phyloP scores from a whole-genome alignment of 768 basidiomycete species.

The Lepiota brunneoincarnata region DNA sequence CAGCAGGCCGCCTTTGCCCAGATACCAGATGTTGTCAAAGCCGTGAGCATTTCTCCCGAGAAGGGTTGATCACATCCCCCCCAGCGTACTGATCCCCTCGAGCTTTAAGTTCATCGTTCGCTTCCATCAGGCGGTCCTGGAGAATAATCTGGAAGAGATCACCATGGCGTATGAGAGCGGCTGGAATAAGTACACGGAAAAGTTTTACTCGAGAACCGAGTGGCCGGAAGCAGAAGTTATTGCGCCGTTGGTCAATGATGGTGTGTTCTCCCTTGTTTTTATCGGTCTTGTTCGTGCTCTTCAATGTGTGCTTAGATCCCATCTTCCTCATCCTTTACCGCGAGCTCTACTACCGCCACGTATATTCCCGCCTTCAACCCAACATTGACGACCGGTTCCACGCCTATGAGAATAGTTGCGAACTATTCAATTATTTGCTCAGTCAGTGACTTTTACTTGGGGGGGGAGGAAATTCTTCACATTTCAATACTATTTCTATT shows the following conservation, averaged over 20 bases:
- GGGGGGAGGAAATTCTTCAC: not conserved
- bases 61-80: not conserved
- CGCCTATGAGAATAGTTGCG: conserved; percentile 97
- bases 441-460: conserved; percentile 52
- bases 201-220: conserved; percentile 90
- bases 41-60: conserved; percentile 44
- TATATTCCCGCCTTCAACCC: conserved; percentile 92
- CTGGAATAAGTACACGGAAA: conserved; percentile 96
- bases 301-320: conserved; percentile 56
- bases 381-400: conserved; percentile 98
- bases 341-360: conserved; percentile 92
- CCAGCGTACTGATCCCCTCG: conserved; percentile 10
- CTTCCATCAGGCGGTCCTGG: conserved; percentile 89
- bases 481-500: conserved; percentile 2
- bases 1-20: conserved; percentile 80
- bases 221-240: conserved; percentile 98
- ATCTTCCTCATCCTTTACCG: conserved; percentile 97
- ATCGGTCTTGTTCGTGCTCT: not conserved
- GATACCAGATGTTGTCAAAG: conserved; percentile 88
- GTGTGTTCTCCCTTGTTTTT: conserved; percentile 39
- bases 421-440: conserved; percentile 95
- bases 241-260: conserved; percentile 91
- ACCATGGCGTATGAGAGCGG: conserved; percentile 94
- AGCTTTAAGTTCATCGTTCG: conserved; percentile 88
- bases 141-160: conserved; percentile 90